Conservation (phyloP, 2,329 filamentous ascomycete species). For the Madurella fahalii region DNA sequence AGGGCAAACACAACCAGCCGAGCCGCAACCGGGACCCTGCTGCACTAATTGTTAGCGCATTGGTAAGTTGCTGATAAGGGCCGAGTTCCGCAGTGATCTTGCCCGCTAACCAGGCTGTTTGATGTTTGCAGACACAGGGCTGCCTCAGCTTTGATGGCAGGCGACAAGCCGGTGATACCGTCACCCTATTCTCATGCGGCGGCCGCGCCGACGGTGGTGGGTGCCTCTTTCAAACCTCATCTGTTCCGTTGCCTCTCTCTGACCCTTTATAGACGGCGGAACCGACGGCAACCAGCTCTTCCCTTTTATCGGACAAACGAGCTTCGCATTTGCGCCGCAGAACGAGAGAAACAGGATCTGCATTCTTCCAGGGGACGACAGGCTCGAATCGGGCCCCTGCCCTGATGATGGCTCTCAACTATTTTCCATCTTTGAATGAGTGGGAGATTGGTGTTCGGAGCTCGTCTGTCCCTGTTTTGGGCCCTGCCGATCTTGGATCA, state of each 20-base stretch:
- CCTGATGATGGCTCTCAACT: slow-evolving; percentile 30
- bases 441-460: neutral
- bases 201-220: slow-evolving; percentile 46
- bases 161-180: slow-evolving; percentile 41
- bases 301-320: slow-evolving; percentile 40
- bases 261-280: slow-evolving; percentile 35
- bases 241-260: neutral
- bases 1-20: slow-evolving; percentile 46
- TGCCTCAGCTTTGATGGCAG: slow-evolving; percentile 49
- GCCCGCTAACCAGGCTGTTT: neutral
- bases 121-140: slow-evolving; percentile 33
- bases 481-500: neutral
- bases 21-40: slow-evolving; percentile 29
- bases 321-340: slow-evolving; percentile 43
- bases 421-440: slow-evolving; percentile 30
- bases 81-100: neutral
- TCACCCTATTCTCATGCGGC: slow-evolving; percentile 50
- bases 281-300: slow-evolving; percentile 49
- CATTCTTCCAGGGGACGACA: slow-evolving; percentile 36
- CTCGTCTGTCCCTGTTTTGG: neutral
- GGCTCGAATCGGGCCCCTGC: slow-evolving; percentile 30
- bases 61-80: slow-evolving; percentile 33
- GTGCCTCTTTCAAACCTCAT: slow-evolving; percentile 13
- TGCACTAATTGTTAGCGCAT: slow-evolving; percentile 44
- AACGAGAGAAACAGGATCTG: slow-evolving; percentile 43